These are phyloP conservation scores for Ceratorhiza oryzae-sativae DNA, from an alignment of 1,284 basidiomycete genomes.

Conservation along the genomic window DNA sequence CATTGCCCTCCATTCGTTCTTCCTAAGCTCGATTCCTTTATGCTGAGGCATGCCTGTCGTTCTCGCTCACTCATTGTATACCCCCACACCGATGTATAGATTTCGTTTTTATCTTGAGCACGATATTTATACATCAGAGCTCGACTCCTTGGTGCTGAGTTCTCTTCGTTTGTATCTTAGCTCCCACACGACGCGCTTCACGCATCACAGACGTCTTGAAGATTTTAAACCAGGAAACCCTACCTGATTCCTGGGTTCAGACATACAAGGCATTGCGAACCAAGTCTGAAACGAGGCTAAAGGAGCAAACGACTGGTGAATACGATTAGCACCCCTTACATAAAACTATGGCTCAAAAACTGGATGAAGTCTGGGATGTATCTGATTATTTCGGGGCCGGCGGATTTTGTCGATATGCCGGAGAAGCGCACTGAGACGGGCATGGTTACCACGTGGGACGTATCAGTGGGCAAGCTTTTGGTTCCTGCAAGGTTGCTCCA, in stretches of 20 bases:
- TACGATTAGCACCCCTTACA: conserved; percentile 44
- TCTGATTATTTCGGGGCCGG: conserved; percentile 44
- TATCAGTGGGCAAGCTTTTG: conserved; percentile 44
- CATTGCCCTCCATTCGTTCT: too few species aligned
- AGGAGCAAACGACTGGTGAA: conserved; percentile 40
- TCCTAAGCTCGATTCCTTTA: too few species aligned
- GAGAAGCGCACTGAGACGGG: conserved; percentile 44
- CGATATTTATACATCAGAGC: too few species aligned
- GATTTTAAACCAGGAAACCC: conserved; percentile 10
- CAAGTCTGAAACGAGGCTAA: conserved; percentile 25
- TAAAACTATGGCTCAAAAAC: conserved; percentile 19
- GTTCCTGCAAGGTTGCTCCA: conserved; percentile 40
- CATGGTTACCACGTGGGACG: conserved; percentile 41
- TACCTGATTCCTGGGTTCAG: background rate
- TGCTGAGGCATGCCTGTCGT: too few species aligned
- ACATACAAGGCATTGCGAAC: conserved; percentile 8
- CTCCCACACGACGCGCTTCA: too few species aligned
- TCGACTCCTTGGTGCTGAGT: too few species aligned
- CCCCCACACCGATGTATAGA: too few species aligned
- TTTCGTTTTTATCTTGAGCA: too few species aligned
- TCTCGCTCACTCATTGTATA: too few species aligned
- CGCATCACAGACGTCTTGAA: conserved; percentile 33
- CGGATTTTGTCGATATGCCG: conserved; percentile 39
- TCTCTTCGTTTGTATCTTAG: too few species aligned
- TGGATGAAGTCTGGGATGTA: conserved; percentile 38